Evolutionary conservation across 805 yeast genomes (phyloP), one percentile per base, ranked within the genome.

Genomic region (Wickerhamomyces alni): DNA sequence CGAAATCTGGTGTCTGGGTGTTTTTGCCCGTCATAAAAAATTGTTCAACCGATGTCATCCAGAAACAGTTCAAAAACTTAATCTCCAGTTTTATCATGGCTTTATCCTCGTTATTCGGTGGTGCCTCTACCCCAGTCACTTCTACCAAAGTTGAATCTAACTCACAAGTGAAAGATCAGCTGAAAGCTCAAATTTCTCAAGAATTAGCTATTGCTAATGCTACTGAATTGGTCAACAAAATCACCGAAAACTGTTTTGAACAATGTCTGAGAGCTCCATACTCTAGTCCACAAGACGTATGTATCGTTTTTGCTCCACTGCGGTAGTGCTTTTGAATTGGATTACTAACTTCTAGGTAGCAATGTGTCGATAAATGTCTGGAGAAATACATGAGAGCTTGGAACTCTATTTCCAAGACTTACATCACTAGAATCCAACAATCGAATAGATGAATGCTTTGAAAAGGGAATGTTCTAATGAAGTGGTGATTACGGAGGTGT

Each of bases 121-220:
- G 38, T 21, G 19, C 29, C n/a, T 13, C 15, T 6, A 18, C 34
- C 22, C 25, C 35, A 16, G 39, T 26, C 31, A 26, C 28, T 17
- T 24, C 32, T 7, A 17, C 36, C 16, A 31, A 18, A 17, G 51
- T 51, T 6, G 28, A 37, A 22, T 38, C 52, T 8, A 41, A 62
- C 7, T 66, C 69, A 38, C 70, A 74, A 46, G 51, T 80, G 43
- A 81, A 82, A 55, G 72, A 74, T 21, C 75, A 80, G 54, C 63
- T 87, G 39, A 82, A 85, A 59, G 67, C 70, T 16, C 86, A 82
- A 55, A 79, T 89, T 41, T 70, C 81, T 31, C 84, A 79, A 59
- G 97, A 89, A 57, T 68, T 89, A 46, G 96, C 96, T 2, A 75
- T 87, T n/a, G 93, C 89, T 16, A 86, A 88, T 61, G 96, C 95